phyloP scores from a whole-genome alignment of 257 asterid species.

The Solanum chilense region DNA sequence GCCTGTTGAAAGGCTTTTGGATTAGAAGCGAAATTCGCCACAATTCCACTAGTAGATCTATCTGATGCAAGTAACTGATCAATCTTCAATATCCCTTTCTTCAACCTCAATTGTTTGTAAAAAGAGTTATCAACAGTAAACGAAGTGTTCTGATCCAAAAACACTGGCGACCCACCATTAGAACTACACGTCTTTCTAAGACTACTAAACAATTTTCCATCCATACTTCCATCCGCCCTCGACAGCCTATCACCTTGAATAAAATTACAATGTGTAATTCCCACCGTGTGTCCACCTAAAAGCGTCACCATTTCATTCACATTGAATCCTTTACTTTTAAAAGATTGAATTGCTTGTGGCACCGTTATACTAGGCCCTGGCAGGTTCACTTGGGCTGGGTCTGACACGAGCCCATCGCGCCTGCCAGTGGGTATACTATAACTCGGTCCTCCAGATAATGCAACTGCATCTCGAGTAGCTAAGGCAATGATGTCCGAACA shows the following conservation, averaged over 20 bases:
- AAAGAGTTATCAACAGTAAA: slow-evolving; percentile 48
- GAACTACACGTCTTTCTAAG: slow-evolving; percentile 32
- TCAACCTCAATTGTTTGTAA: slow-evolving; percentile 33
- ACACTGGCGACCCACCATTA: slow-evolving; percentile 31
- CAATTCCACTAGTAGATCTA: slow-evolving; percentile 15
- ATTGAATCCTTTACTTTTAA: slow-evolving; percentile 33
- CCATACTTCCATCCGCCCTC: slow-evolving; percentile 49
- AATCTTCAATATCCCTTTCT: slow-evolving; percentile 50
- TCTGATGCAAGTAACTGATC: slow-evolving; percentile 53
- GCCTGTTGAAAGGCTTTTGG: neutral
- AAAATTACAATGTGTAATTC: slow-evolving; percentile 58
- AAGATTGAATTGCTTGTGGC: slow-evolving; percentile 20
- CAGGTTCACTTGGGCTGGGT: slow-evolving; percentile 24
- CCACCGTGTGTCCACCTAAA: slow-evolving; percentile 74
- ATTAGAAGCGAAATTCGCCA: slow-evolving; percentile 2
- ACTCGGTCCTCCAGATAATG: slow-evolving; percentile 51
- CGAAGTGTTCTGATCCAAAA: slow-evolving; percentile 60
- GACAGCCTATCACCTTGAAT: slow-evolving; percentile 39
- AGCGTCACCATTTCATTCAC: slow-evolving; percentile 61
- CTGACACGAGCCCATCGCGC: slow-evolving; percentile 52
- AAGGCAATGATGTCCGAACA: slow-evolving; percentile 67
- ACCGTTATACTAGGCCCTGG: slow-evolving; percentile 46
- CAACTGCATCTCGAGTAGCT: slow-evolving; percentile 73
- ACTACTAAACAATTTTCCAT: slow-evolving; percentile 25
- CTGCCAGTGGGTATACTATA: slow-evolving; percentile 50